Evolutionary conservation across 1,284 basidiomycete species (phyloP).

Genomic region (Ceratobasidium sp.): DNA sequence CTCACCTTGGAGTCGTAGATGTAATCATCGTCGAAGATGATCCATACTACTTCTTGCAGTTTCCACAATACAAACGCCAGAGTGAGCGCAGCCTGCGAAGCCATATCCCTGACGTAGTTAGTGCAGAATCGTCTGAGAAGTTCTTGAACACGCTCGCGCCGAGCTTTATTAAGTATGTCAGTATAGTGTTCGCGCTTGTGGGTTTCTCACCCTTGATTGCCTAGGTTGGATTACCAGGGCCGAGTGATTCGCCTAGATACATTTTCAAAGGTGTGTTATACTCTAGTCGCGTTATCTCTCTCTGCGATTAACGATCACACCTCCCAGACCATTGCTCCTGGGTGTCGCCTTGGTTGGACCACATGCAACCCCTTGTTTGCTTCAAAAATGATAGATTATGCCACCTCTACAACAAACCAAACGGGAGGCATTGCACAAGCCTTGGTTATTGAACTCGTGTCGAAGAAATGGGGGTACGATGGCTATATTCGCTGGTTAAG

Average conservation of each 20-base stretch:
- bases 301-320: background rate
- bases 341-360: conserved; percentile 83
- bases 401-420: conserved; percentile 21
- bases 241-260: conserved; percentile 84
- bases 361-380: conserved; percentile 78
- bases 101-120: conserved; percentile 11
- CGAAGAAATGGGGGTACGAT: conserved; percentile 73
- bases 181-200: conserved; percentile 47
- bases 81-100: conserved; percentile 57
- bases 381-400: conserved; percentile 60
- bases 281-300: background rate
- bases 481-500: conserved; percentile 85
- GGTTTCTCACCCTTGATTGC: conserved; percentile 50
- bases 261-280: conserved; percentile 76
- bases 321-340: conserved; percentile 78
- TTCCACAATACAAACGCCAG: conserved; percentile 65
- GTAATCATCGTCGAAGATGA: conserved; percentile 85
- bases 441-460: conserved; percentile 72
- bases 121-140: conserved; percentile 49
- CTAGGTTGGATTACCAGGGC: conserved; percentile 78
- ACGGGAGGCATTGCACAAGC: conserved; percentile 57
- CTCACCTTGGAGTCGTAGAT: conserved; percentile 58
- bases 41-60: conserved; percentile 84
- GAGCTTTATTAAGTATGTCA: conserved; percentile 73
- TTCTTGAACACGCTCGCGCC: conserved; percentile 73